Percentiles rank a stretch among this genome's conserved stretches.
Evolutionary conservation across 306 rosid genomes (phyloP).

Genomic region (Vicia faba): DNA sequence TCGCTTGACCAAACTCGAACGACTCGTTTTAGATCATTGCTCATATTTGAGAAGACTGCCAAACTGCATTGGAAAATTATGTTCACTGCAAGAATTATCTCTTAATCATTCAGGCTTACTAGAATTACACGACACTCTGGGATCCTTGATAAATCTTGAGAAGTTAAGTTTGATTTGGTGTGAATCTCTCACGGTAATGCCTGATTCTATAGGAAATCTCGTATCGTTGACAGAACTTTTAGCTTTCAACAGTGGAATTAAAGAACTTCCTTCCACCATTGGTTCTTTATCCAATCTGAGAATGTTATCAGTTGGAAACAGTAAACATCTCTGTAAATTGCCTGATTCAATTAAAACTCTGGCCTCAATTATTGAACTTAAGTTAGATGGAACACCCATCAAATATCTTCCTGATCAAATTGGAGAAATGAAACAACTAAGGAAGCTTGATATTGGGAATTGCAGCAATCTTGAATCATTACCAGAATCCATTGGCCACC

Average conservation of each 20-base stretch:
- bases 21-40: slow-evolving; percentile 50
- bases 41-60: slow-evolving; percentile 47
- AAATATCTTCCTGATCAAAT: slow-evolving; percentile 56
- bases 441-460: slow-evolving; percentile 52
- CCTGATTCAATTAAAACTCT: slow-evolving; percentile 49
- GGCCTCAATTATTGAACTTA: slow-evolving; percentile 48
- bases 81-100: slow-evolving; percentile 53
- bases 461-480: slow-evolving; percentile 52
- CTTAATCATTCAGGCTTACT: slow-evolving; percentile 47
- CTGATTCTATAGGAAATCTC: slow-evolving; percentile 53
- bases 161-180: slow-evolving; percentile 51
- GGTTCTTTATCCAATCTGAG: slow-evolving; percentile 53
- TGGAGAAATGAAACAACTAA: slow-evolving; percentile 55
- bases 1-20: slow-evolving; percentile 50
- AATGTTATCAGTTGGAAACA: slow-evolving; percentile 40
- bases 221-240: slow-evolving; percentile 38
- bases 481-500: slow-evolving; percentile 58
- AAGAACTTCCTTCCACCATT: slow-evolving; percentile 55
- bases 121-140: slow-evolving; percentile 55
- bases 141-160: slow-evolving; percentile 58
- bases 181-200: slow-evolving; percentile 49
- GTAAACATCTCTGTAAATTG: slow-evolving; percentile 40
- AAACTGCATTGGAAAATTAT: slow-evolving; percentile 47
- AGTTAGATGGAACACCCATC: slow-evolving; percentile 52
- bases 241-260: slow-evolving; percentile 34